A percentile compares a stretch with the other conserved stretches of the same genome.
phyloP scores from a whole-genome alignment of 2,329 filamentous ascomycete genomes.

The Neurospora sp. region DNA sequence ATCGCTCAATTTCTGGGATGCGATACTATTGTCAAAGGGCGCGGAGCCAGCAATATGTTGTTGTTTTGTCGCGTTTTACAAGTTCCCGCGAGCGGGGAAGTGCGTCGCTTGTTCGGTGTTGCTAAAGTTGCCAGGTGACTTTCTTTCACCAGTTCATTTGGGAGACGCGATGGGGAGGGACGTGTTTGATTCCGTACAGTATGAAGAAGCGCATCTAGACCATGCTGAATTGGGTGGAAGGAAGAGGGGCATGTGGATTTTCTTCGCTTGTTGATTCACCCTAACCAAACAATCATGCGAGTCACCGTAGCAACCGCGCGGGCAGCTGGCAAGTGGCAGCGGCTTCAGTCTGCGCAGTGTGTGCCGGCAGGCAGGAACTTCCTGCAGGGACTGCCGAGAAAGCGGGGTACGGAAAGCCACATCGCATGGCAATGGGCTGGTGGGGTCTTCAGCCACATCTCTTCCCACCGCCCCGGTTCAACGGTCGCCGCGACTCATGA shows the following conservation, averaged over 20 bases:
- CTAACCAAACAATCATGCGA: neutral
- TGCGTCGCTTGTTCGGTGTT: neutral
- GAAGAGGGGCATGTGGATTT: neutral
- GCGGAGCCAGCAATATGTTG: neutral
- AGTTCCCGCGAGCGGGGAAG: neutral
- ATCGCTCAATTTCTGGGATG: neutral
- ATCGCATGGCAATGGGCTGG: neutral
- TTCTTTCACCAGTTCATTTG: neutral
- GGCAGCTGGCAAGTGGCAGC: slow-evolving; percentile 5
- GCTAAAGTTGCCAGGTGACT: neutral
- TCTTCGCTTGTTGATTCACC: neutral
- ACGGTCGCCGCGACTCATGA: neutral
- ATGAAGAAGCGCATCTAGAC: neutral
- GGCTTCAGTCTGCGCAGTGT: neutral
- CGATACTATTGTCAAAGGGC: neutral
- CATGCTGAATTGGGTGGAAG: neutral
- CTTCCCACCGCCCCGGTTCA: neutral
- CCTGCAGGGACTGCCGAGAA: neutral
- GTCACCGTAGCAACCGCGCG: slow-evolving; percentile 15
- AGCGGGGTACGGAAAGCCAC: neutral
- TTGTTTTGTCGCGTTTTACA: neutral
- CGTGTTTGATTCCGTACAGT: neutral
- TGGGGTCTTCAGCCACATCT: neutral
- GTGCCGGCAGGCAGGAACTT: neutral
- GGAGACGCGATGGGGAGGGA: neutral